Evolutionary conservation across 257 asterid genomes (phyloP).

Genomic region (Prunella vulgaris): DNA sequence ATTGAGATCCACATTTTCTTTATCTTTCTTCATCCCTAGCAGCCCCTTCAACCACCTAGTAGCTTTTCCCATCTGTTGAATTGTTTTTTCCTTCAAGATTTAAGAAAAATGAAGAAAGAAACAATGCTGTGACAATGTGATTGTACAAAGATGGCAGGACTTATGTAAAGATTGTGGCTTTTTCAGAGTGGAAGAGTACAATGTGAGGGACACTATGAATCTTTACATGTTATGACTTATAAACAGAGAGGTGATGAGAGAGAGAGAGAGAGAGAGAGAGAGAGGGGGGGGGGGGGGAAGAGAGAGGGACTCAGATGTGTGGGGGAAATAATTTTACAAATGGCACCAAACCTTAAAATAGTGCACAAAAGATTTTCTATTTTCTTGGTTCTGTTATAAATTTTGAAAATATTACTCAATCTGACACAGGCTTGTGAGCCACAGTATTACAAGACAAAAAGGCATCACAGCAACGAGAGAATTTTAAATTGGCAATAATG

Average conservation of each 20-base stretch:
- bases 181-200: slow-evolving; percentile 11
- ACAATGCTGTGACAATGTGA: slow-evolving; percentile 6
- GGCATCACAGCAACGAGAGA: slow-evolving; percentile 52
- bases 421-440: slow-evolving; percentile 94
- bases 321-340: slow-evolving; percentile 38
- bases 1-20: slow-evolving; percentile 45
- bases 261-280: slow-evolving; percentile 12
- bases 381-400: slow-evolving; percentile 6
- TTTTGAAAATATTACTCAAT: slow-evolving; percentile 21
- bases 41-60: slow-evolving; percentile 77
- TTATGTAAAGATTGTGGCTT: slow-evolving; percentile 7
- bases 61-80: slow-evolving; percentile 87
- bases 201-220: slow-evolving; percentile 36
- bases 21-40: slow-evolving; percentile 73
- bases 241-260: slow-evolving; percentile 25
- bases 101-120: neutral
- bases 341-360: slow-evolving; percentile 45
- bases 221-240: slow-evolving; percentile 30
- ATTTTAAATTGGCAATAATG: slow-evolving; percentile 26
- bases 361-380: slow-evolving; percentile 37
- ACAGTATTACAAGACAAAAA: slow-evolving; percentile 80
- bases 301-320: slow-evolving; percentile 24
- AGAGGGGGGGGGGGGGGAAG: no score
- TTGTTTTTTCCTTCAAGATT: slow-evolving; percentile 11
- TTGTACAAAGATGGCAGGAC: slow-evolving; percentile 20